Conservation (phyloP, 169 alveolate genomes). For the Babesia divergens region DNA sequence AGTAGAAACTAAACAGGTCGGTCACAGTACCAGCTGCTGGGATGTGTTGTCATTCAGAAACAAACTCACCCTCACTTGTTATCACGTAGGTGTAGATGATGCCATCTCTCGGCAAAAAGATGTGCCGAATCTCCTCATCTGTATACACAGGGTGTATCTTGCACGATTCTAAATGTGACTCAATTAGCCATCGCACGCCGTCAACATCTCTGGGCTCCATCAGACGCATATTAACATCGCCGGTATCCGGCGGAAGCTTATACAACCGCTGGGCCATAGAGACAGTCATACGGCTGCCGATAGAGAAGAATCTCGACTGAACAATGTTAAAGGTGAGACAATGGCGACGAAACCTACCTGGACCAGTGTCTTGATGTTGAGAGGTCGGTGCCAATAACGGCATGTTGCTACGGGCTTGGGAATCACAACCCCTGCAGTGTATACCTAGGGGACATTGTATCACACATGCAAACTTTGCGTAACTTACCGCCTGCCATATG, state of each 20-base stretch:
- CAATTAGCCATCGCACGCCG: constrained; percentile 77
- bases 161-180: constrained; percentile 69
- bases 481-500: constrained; percentile 93
- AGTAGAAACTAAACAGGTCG: constrained; percentile 90
- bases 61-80: constrained; percentile 58
- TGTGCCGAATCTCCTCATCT: constrained; percentile 88
- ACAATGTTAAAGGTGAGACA: not conserved
- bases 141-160: constrained; percentile 82
- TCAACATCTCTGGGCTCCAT: constrained; percentile 86
- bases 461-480: not conserved
- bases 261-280: constrained; percentile 86
- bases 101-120: constrained; percentile 84
- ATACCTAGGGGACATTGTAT: constrained; percentile 41
- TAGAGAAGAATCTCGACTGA: constrained; percentile 78
- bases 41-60: not conserved
- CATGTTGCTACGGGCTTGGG: constrained; percentile 93
- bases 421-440: constrained; percentile 94
- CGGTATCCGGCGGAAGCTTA: constrained; percentile 73
- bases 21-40: constrained; percentile 75
- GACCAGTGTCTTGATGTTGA: constrained; percentile 83
- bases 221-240: constrained; percentile 70
- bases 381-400: constrained; percentile 84
- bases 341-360: constrained; percentile 65
- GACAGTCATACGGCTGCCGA: constrained; percentile 84
- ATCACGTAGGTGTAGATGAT: constrained; percentile 92